Evolutionary conservation across 768 basidiomycete species (phyloP).

Genomic region (Symmetrospora coprosmae): DNA sequence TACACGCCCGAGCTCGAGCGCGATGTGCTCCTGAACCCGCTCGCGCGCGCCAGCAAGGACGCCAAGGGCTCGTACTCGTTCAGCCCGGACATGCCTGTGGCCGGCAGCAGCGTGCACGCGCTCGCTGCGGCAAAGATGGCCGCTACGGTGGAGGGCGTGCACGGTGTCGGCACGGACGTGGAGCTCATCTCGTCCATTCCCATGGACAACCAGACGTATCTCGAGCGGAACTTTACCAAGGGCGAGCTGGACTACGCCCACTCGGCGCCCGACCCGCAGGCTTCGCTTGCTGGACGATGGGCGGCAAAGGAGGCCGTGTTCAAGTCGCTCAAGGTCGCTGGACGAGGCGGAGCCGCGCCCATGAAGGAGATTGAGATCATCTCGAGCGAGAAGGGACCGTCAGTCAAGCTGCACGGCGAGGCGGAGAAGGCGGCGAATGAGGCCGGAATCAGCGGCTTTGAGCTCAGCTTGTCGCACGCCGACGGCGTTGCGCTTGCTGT

Average conservation of each 20-base stretch:
- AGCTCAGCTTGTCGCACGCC: conserved; percentile 70
- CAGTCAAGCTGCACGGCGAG: conserved; percentile 61
- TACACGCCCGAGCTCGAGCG: conserved; percentile 73
- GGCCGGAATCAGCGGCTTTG: conserved; percentile 58
- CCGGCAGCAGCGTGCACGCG: conserved; percentile 18
- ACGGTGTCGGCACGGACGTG: conserved; percentile 30
- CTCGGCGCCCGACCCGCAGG: conserved; percentile 65
- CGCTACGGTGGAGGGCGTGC: conserved; percentile 21
- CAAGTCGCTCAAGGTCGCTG: conserved; percentile 80
- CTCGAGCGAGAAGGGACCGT: conserved; percentile 58
- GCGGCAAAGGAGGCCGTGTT: conserved; percentile 81
- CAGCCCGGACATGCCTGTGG: conserved; percentile 42
- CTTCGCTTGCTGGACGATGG: conserved; percentile 95
- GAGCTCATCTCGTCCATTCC: conserved; percentile 77
- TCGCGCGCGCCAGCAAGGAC: conserved; percentile 69
- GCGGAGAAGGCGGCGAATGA: conserved; percentile 56
- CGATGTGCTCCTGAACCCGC: conserved; percentile 75
- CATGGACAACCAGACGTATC: conserved; percentile 70
- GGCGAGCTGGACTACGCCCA: conserved; percentile 74
- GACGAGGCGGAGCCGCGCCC: conserved; percentile 82
- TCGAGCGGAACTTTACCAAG: conserved; percentile 82
- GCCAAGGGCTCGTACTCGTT: conserved; percentile 77
- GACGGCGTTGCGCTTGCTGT: conserved; percentile 30
- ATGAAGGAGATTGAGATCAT: conserved; percentile 97
- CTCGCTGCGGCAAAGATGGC: conserved; percentile 11